Base-by-base conservation (phyloP, 352 stramenopile species). In the Phytophthora tentaculata region DNA sequence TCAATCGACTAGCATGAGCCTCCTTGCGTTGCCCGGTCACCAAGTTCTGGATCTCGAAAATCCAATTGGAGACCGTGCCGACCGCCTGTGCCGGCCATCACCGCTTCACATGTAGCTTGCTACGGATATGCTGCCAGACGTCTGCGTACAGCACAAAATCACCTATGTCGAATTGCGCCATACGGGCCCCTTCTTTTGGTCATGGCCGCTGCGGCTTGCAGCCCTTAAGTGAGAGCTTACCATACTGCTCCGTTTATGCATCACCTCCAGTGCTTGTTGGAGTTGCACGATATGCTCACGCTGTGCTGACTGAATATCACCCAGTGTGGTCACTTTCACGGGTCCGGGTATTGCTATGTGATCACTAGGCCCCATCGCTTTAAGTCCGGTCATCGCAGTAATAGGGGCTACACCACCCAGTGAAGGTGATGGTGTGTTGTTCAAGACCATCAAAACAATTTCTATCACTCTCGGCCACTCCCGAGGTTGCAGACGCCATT, bases 401-500 rank as follows among this genome's bases (percentile, higher is more conserved):
- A n/a, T n/a, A n/a, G n/a, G n/a, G n/a, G n/a, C n/a, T n/a, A 45
- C 13, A n/a, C 37, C 37, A 7, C 37, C 37, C 2, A 45, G 37
- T 20, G 37, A n/a, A 16, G 37, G 37, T 20, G 17, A 45, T 20
- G 37, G 37, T 7, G 37, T 20, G 37, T 45, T 48, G 45, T 80
- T 84, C 0, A 84, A 28, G 16, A 65, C 56, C 26, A 65, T 44
- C 19, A 76, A 47, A 0, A 79, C 60, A 3, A 81, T 32, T 5
- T 77, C 60, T 1, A 76, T 20, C 12, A 81, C 29, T 0, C 17
- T 3, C 0, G 60, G 43, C 71, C 68, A 81, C 13, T 67, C 51
- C 12, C 73, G 35, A 9, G 32, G 32, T 14, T 39, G 32, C 41
- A 48, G 0, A 5, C 16, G 23, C 41, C 41, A 48, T 10, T 23